Base-by-base conservation (phyloP, 345 rosid species). In the Populus alba region DNA sequence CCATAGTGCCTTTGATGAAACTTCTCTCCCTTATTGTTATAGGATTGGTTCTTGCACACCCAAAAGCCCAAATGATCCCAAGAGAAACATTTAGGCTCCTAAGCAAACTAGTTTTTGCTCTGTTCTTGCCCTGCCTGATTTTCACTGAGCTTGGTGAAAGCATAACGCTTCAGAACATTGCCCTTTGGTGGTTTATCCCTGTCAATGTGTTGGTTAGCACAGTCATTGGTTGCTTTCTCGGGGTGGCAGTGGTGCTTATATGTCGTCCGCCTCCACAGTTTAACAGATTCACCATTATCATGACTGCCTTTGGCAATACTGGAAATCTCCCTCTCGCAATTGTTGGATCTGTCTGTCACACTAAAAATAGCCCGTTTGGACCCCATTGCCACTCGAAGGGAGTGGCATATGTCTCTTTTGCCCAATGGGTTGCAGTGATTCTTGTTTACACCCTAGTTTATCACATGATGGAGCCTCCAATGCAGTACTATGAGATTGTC, bases 401-500 rank as follows among this genome's bases (percentile, higher is more conserved):
- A 20, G 94, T 96, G 53, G 89, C 99, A 13, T 96, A 94, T 81
- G 99, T 96, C 8, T 94, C 97, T 7, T 92, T 96, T 51, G 89
- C 99, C 10, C 92, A 89, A 11, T 92, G 97, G 98, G 95, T 96
- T 16, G 90, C 99, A 27, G 97, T 94, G 72, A 94, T 96, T 81
- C 95, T 96, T 75, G 98, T 94, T n/a, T 92, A 96, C 77, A 92
- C 98, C n/a, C 87, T 94, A 75, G 99, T 94, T 74, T 92, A 96
- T 87, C 98, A 94, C 82, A 96, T 92, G 98, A 96, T 92, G 99
- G 98, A 94, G 81, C 98, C 97, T 43, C 95, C 99, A 7, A 16
- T 92, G 90, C 85, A 88, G 87, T 92, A 84, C 37, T 94, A 94
- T 67, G 97, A 94, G 83, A 75, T 94, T 76, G 93, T 92, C 76